Conservation (phyloP, 106 monocot genomes). For the Narthecium ossifragum region DNA sequence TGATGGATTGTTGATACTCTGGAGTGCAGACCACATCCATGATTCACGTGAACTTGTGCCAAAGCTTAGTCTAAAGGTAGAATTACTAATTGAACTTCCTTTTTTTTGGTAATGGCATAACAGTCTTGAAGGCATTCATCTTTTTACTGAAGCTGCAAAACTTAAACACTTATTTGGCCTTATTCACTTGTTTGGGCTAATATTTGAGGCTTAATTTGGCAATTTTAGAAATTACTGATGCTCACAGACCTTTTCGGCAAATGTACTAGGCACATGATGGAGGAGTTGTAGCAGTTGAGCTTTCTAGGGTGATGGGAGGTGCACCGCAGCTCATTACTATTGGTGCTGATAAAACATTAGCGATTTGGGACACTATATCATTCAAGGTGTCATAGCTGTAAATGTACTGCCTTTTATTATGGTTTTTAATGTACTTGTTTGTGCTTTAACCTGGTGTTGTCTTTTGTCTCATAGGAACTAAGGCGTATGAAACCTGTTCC, state of each 20-base stretch:
- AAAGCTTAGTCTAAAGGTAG: constrained; percentile 89
- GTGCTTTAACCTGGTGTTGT: too few relatives aligned
- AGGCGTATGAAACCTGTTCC: constrained; percentile 97
- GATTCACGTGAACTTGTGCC: constrained; percentile 98
- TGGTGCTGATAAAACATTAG: constrained; percentile 96
- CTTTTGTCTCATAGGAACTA: constrained; percentile 52
- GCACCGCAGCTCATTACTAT: constrained; percentile 98
- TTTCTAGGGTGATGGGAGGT: constrained; percentile 92
- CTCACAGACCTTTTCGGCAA: too few relatives aligned
- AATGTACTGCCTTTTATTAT: too few relatives aligned
- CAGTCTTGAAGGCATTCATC: background rate
- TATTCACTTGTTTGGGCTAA: too few relatives aligned
- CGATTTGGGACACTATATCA: constrained; percentile 96
- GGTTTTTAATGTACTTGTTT: too few relatives aligned
- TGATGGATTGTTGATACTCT: constrained; percentile 89
- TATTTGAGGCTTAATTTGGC: too few relatives aligned
- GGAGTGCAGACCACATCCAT: constrained; percentile 93
- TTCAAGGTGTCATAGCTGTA: constrained; percentile 76
- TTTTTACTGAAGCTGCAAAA: background rate
- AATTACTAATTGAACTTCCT: background rate
- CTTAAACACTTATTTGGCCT: too few relatives aligned
- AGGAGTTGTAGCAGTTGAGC: constrained; percentile 89
- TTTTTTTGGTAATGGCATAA: too few relatives aligned
- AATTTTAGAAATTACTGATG: too few relatives aligned
- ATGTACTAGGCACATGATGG: constrained; percentile 99